Base-by-base conservation (phyloP, 202 grass and related monocot genomes). In the Brachypodium distachyon region DNA sequence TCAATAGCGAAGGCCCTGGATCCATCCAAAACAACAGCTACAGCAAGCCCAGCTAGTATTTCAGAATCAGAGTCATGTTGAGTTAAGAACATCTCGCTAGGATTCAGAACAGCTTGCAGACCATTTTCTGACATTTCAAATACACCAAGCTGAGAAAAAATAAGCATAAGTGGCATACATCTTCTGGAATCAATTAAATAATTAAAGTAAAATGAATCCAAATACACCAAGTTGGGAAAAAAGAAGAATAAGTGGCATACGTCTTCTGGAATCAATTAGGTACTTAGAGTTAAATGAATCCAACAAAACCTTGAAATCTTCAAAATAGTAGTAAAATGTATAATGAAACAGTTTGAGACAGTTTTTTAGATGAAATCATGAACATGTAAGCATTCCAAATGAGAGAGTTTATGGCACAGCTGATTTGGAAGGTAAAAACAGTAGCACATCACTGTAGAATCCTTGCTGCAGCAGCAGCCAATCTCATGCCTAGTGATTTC, bases 71-170 rank as follows among this genome's bases (percentile, higher is more conserved):
- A 86, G 62, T 77, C 84, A 66, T 92, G 55, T 29, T 98, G 85
- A 52, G 86, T 92, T 82, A 98, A 84, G 74, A 98, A 98, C 85
- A 94, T 92, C 64, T 94, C 85, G 31, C 91, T 92, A 51, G 95
- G 87, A 87, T 98, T 92, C 61, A 88, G 29, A 82, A 98, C 95
- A 81, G 87, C 70, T 86, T 94, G 89, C 61, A 94, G 83, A 37
- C 95, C 91, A 81, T 65, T 71, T 23, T 87, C 82, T 41, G 91
- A 76, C 95, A 98, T 98, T 81, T 98, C 89, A 74, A 98, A 94
- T 56, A 98, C 89, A 68, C 95, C 95, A 67, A 98, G 87, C 95
- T 98, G 91, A 77, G 12, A 48, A 75, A 62, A 51, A 70, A 75
- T 66, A 66, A 26, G 39, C 25, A 19, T 27, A 47, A 55, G 51